Evolutionary conservation across 2,329 filamentous ascomycete species (phyloP).

Genomic region (Blastomyces gilchristii): DNA sequence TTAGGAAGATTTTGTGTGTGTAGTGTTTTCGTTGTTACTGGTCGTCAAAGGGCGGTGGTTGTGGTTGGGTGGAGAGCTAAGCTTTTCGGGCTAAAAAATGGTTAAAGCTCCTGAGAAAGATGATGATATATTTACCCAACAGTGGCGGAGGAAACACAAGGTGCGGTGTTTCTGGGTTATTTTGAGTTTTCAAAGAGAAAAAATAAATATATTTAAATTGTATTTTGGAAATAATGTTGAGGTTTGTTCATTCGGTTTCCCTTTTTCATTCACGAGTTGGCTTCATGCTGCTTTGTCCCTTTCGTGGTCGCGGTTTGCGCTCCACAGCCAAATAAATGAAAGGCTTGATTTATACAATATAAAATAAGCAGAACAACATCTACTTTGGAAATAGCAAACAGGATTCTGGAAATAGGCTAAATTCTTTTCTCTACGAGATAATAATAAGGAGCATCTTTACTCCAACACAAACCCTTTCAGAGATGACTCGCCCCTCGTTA

Average conservation of each 20-base stretch:
- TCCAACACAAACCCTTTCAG: neutral
- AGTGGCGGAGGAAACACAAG: neutral
- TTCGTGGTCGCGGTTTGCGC: neutral
- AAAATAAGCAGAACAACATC: no score
- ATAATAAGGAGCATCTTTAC: neutral
- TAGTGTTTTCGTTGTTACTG: neutral
- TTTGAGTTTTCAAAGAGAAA: no score
- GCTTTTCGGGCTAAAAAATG: neutral
- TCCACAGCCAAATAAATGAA: neutral
- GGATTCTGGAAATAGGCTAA: neutral
- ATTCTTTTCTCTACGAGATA: neutral
- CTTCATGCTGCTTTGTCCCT: neutral
- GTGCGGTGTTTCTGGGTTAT: no score
- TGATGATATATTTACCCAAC: no score
- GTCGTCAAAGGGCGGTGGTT: neutral
- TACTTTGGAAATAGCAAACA: no score
- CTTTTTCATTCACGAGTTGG: no score
- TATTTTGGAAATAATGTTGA: no score
- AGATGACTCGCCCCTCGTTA: neutral
- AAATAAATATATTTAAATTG: no score
- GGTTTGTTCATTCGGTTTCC: neutral
- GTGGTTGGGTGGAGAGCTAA: neutral
- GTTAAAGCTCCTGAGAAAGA: neutral
- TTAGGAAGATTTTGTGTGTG: no score
- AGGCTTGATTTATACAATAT: no score